phyloP scores from a whole-genome alignment of 495 filamentous ascomycete genomes.

The Lasiosphaeriaceae sp. region DNA sequence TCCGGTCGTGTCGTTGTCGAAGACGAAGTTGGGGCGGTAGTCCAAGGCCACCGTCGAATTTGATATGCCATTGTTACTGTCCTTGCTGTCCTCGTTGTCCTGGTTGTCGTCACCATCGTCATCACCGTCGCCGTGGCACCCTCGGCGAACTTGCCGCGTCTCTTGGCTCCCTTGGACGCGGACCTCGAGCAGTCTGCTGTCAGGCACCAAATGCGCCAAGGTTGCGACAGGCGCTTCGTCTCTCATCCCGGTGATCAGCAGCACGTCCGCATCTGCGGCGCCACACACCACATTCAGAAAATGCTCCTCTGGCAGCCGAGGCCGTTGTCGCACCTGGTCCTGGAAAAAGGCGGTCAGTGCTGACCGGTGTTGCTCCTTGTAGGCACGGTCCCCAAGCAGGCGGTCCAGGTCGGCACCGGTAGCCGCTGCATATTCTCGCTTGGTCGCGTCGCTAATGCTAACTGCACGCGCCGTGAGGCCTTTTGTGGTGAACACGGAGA shows the following conservation, averaged over 20 bases:
- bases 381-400: conserved; percentile 51
- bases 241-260: conserved; percentile 65
- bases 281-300: conserved; percentile 47
- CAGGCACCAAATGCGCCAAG: conserved; percentile 54
- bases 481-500: conserved; percentile 36
- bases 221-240: conserved; percentile 55
- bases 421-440: conserved; percentile 55
- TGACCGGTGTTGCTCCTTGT: conserved; percentile 60
- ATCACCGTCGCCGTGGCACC: conserved; percentile 12
- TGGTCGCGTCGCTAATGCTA: conserved; percentile 59
- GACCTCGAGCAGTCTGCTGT: conserved; percentile 53
- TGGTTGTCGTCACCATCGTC: conserved; percentile 4
- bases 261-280: conserved; percentile 49
- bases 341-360: conserved; percentile 53
- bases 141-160: conserved; percentile 40
- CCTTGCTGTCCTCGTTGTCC: too few species aligned
- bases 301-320: conserved; percentile 51
- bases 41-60: too few species aligned
- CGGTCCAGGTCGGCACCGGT: conserved; percentile 48
- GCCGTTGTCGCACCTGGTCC: conserved; percentile 41
- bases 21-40: conserved; percentile 43
- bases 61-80: too few species aligned
- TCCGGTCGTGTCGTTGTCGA: conserved; percentile 47
- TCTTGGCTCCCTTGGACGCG: conserved; percentile 44
- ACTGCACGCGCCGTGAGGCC: conserved; percentile 41